These are phyloP conservation scores for Colletotrichum brevisporum DNA, from an alignment of 2,329 filamentous ascomycete genomes.

Conservation along the genomic window DNA sequence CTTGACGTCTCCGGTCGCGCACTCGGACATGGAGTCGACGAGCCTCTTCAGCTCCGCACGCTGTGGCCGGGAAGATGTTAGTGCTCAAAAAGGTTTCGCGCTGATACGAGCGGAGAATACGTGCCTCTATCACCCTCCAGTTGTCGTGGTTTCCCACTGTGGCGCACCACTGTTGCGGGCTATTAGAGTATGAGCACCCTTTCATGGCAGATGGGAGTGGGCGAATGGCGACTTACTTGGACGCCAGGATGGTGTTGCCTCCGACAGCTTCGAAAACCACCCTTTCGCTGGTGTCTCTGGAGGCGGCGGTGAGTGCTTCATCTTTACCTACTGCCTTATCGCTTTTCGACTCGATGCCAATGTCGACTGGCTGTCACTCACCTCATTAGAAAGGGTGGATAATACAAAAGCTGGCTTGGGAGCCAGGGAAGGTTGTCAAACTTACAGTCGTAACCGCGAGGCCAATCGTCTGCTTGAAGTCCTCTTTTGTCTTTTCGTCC, in stretches of 20 bases:
- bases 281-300: not conserved
- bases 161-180: conserved; percentile 21
- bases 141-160: conserved; percentile 12
- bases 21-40: conserved; percentile 6
- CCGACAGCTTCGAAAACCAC: conserved; percentile 30
- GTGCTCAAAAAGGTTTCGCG: not conserved
- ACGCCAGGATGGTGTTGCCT: conserved; percentile 30
- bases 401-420: not conserved
- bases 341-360: not conserved
- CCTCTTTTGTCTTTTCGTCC: not conserved
- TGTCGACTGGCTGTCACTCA: not conserved
- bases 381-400: too few relatives aligned
- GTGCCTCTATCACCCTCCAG: conserved; percentile 31
- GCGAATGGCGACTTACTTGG: not conserved
- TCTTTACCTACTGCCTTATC: not conserved
- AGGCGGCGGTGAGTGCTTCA: not conserved
- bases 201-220: too few relatives aligned
- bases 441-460: conserved; percentile 8
- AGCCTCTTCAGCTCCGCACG: conserved; percentile 9
- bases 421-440: not conserved
- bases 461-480: conserved; percentile 12
- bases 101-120: not conserved
- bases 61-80: not conserved
- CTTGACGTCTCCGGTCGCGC: not conserved
- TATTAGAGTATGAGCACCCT: not conserved